Evolutionary conservation across 345 rosid species (phyloP).

Genomic region (Eucalyptus virginea): DNA sequence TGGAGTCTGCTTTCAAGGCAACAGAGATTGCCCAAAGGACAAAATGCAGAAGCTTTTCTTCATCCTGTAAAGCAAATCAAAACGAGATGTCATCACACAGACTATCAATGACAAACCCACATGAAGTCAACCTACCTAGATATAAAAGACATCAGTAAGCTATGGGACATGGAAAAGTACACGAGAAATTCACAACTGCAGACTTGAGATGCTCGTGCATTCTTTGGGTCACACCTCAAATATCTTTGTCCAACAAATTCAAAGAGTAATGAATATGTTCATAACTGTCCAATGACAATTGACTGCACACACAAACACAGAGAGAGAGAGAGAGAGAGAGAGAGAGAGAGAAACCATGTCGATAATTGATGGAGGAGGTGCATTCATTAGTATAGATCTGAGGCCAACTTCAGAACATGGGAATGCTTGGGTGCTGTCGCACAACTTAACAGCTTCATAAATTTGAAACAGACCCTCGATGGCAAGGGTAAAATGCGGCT

Average conservation of each 20-base stretch:
- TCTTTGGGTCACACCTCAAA: not conserved
- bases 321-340: not conserved
- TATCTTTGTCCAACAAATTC: not conserved
- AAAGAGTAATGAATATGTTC: not conserved
- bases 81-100: not conserved
- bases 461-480: conserved; percentile 50
- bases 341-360: conserved; percentile 31
- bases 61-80: not conserved
- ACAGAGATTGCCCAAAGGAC: not conserved
- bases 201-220: not conserved
- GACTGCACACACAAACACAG: not conserved
- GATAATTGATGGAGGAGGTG: conserved; percentile 53
- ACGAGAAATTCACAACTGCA: not conserved
- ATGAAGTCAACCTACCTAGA: not conserved
- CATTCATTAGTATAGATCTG: conserved; percentile 50
- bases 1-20: conserved; percentile 5
- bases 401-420: conserved; percentile 49
- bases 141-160: not conserved
- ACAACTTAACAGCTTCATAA: conserved; percentile 29
- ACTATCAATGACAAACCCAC: not conserved
- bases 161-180: not conserved
- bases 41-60: not conserved
- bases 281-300: not conserved
- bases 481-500: conserved; percentile 68
- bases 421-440: conserved; percentile 7